Evolutionary conservation across 176 grass and related monocot genomes (phyloP), one percentile per base, ranked within the genome.

Genomic region (Aegilops umbellulata): DNA sequence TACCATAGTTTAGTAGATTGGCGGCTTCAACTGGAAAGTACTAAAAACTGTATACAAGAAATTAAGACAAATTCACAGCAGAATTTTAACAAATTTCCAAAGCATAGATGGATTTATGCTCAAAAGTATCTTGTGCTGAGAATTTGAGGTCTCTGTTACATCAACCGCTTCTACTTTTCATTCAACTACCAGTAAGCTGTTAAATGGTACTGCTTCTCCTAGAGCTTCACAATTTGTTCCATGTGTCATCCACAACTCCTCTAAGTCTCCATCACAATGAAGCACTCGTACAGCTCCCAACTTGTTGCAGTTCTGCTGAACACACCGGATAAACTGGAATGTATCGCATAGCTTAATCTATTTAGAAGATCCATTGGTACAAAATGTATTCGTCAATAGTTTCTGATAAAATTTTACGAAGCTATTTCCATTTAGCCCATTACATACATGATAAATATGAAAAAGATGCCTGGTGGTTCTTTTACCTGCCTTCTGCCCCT

Each of bases 371-470:
- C 65, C 46, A 70, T 82, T 38, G 32, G 46, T 70, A 38, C 36
- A 82, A 36, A 8, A 70, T 70, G 22, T 9, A 69, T 65, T 51
- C 6, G 14, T 69, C 80, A 53, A 69, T 53, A 69, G 27, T 82
- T 53, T 15, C 26, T 69, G 26, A 81, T 81, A 35, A 74, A 4
- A 12, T 65, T 87, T 64, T 65, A 34, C 53, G 17, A 44, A 81
- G 58, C 38, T 87, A 55, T 53, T 87, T 76, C 38, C 68, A 73
- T 86, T 80, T 34, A 83, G 10, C 16, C 32, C 49, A 38, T 16
- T 69, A 82, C 4, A 2, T 82, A 85, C 64, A 69, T 60, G 62
- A 78, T 79, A 78, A 69, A 63, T 55, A 87, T 57, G 80, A 68
- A 29, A 30, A 82, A 31, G 20, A 70, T 55, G 49, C 65, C 53